Conservation (phyloP, 345 rosid species). For the Salix brachista region DNA sequence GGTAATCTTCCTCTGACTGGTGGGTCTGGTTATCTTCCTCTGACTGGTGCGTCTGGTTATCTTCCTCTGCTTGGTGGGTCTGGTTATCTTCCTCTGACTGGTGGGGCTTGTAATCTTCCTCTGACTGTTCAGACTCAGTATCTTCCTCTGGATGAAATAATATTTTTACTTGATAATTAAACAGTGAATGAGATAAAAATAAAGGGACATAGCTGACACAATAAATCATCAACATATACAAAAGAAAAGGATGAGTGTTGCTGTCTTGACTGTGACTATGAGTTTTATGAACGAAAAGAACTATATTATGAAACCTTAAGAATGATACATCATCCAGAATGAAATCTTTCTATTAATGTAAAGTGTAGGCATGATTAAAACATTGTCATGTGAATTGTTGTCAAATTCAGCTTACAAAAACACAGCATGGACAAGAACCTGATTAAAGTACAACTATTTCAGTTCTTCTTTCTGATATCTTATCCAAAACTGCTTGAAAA, state of each 20-base stretch:
- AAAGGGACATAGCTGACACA: background rate
- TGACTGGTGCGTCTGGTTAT: constrained; percentile 5
- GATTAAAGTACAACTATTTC: background rate
- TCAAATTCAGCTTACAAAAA: background rate
- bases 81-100: constrained; percentile 28
- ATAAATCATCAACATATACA: background rate
- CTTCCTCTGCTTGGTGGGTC: constrained; percentile 16
- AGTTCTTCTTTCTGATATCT: background rate
- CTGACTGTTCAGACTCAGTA: constrained; percentile 30
- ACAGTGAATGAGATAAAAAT: background rate
- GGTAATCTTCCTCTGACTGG: constrained; percentile 26
- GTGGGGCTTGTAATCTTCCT: constrained; percentile 1
- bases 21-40: constrained; percentile 26
- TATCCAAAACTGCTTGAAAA: background rate
- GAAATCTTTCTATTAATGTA: background rate
- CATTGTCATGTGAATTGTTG: background rate
- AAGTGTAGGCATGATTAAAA: background rate
- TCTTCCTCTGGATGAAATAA: constrained; percentile 19
- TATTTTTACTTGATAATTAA: background rate
- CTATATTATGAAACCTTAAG: background rate
- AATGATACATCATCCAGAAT: background rate
- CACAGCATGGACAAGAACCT: background rate
- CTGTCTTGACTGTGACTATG: background rate
- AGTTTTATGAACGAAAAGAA: background rate
- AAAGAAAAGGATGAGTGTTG: background rate